Percentiles rank a stretch among this genome's conserved stretches.
phyloP scores from a whole-genome alignment of 306 rosid genomes.

The Quercus robur region DNA sequence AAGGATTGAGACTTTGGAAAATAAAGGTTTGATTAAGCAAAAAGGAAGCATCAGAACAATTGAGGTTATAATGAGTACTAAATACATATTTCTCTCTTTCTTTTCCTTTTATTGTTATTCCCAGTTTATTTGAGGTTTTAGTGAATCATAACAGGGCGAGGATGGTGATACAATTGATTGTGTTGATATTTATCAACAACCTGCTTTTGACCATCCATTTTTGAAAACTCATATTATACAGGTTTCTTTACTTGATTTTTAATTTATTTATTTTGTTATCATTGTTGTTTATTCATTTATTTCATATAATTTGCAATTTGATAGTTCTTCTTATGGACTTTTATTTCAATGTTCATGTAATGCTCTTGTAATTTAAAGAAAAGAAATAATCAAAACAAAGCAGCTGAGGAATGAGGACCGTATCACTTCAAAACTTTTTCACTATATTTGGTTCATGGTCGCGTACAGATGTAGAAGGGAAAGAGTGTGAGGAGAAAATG shows the following conservation, averaged over 20 bases:
- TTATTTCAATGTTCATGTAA: too few relatives aligned
- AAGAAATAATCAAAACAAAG: too few relatives aligned
- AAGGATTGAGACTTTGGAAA: background rate
- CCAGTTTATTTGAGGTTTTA: too few relatives aligned
- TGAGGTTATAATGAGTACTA: background rate
- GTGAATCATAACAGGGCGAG: slow-evolving; percentile 1
- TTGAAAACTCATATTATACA: slow-evolving; percentile 21
- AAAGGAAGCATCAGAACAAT: background rate
- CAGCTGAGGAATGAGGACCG: too few relatives aligned
- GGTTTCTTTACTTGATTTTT: background rate
- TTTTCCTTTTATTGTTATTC: background rate
- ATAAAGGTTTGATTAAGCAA: background rate
- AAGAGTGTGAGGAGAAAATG: too few relatives aligned
- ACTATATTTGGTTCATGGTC: too few relatives aligned
- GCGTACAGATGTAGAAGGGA: too few relatives aligned
- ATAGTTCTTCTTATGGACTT: too few relatives aligned
- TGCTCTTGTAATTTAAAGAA: too few relatives aligned
- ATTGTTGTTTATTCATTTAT: too few relatives aligned
- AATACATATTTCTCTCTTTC: background rate
- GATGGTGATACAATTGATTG: slow-evolving; percentile 21
- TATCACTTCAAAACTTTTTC: too few relatives aligned
- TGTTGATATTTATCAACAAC: slow-evolving; percentile 22
- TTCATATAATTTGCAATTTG: too few relatives aligned
- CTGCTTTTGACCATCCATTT: slow-evolving; percentile 27
- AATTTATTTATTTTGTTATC: background rate